Evolutionary conservation across 108 stramenopile genomes (phyloP).

Genomic region (Skeletonema costatum): DNA sequence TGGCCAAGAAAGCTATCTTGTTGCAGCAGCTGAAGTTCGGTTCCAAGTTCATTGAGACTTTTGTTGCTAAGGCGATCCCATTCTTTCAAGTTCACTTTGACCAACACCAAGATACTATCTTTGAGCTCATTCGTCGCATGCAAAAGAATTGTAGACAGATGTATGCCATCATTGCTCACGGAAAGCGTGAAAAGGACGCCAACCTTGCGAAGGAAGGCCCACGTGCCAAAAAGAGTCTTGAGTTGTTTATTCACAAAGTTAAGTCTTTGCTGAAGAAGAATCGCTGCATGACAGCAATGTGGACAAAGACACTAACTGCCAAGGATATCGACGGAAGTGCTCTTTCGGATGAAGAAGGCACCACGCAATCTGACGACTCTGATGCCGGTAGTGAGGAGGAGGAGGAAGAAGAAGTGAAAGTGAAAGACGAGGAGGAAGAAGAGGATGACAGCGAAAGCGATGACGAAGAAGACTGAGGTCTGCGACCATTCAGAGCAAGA

Average conservation of each 20-base stretch:
- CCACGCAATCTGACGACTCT: background rate
- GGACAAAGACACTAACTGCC: background rate
- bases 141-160: constrained; percentile 35
- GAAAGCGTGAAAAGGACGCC: constrained; percentile 52
- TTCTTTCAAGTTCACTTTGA: constrained; percentile 48
- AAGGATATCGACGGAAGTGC: constrained; percentile 1
- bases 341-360: background rate
- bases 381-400: background rate
- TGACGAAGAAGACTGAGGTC: background rate
- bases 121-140: constrained; percentile 32
- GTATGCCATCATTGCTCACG: constrained; percentile 44
- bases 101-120: constrained; percentile 28
- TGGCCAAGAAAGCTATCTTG: constrained; percentile 46
- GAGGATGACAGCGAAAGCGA: constrained; percentile 1
- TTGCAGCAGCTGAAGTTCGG: constrained; percentile 50
- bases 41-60: constrained; percentile 46
- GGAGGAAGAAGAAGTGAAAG: background rate
- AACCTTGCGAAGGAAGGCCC: constrained; percentile 52
- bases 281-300: constrained; percentile 48
- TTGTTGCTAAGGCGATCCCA: constrained; percentile 48
- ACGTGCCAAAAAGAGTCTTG: constrained; percentile 46
- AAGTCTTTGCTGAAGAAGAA: constrained; percentile 54
- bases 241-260: constrained; percentile 54
- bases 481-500: background rate
- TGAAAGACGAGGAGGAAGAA: background rate